Evolutionary conservation across 257 asterid species (phyloP).

Genomic region (Thymus quinquecostatus): DNA sequence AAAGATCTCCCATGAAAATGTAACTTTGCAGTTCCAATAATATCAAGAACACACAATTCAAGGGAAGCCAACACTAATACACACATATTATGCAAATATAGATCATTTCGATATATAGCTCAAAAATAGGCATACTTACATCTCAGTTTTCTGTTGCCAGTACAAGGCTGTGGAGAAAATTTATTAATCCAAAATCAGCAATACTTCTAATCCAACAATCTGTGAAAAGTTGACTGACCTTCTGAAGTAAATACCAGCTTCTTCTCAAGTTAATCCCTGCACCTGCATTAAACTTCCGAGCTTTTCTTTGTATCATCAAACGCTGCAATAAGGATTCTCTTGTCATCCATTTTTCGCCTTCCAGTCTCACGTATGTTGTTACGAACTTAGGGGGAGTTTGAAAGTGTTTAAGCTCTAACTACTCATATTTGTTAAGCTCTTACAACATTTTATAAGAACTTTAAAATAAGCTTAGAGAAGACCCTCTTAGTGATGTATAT

Average conservation of each 20-base stretch:
- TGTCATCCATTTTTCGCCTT: not conserved
- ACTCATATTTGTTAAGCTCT: too few species aligned
- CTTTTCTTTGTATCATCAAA: not conserved
- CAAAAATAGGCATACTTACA: not conserved
- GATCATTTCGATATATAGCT: not conserved
- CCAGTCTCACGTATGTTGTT: not conserved
- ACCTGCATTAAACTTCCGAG: not conserved
- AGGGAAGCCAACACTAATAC: not conserved
- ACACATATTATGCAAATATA: not conserved
- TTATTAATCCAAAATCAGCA: conserved; percentile 2
- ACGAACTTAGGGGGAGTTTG: not conserved
- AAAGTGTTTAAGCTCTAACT: too few species aligned
- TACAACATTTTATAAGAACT: too few species aligned
- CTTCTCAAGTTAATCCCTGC: not conserved
- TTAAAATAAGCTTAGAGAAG: too few species aligned
- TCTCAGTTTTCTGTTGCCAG: not conserved
- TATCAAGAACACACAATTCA: not conserved
- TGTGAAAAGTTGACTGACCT: not conserved
- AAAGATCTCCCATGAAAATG: not conserved
- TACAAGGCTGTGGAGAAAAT: not conserved
- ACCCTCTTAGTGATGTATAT: too few species aligned
- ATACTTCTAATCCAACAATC: not conserved
- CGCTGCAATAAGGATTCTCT: conserved; percentile 11
- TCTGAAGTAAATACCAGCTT: not conserved
- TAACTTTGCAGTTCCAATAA: conserved; percentile 1